These are phyloP conservation scores for Leccinum laetum DNA, from an alignment of 1,284 basidiomycete species.

Conservation along the genomic window DNA sequence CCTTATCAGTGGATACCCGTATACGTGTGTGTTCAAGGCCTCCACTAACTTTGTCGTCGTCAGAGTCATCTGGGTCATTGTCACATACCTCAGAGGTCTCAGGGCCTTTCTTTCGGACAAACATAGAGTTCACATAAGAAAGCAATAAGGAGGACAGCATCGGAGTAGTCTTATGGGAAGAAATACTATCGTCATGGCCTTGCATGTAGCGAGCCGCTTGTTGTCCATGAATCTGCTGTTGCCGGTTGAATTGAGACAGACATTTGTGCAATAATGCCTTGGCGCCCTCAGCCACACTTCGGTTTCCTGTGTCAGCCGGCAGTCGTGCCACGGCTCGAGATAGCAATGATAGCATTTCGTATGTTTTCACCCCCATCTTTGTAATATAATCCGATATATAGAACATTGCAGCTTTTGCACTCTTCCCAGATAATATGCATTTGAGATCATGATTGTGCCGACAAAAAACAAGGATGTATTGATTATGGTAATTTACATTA, in stretches of 20 bases:
- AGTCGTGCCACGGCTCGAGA: slow-evolving; percentile 2
- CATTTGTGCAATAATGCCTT: slow-evolving; percentile 10
- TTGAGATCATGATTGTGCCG: slow-evolving; percentile 20
- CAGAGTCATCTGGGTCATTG: too few relatives aligned
- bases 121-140: too few relatives aligned
- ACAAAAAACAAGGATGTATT: slow-evolving; percentile 15
- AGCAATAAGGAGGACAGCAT: neutral
- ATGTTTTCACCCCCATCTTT: slow-evolving; percentile 13
- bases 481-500: slow-evolving; percentile 10
- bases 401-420: slow-evolving; percentile 18
- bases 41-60: too few relatives aligned
- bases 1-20: neutral
- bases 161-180: slow-evolving; percentile 5
- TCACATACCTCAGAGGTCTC: too few relatives aligned
- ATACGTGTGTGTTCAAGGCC: neutral
- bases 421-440: slow-evolving; percentile 13
- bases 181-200: slow-evolving; percentile 8
- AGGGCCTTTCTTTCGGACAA: too few relatives aligned
- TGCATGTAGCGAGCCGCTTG: slow-evolving; percentile 11
- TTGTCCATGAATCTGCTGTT: slow-evolving; percentile 17
- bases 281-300: too few relatives aligned
- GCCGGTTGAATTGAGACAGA: slow-evolving; percentile 7
- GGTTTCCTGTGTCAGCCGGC: too few relatives aligned
- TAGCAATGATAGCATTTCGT: slow-evolving; percentile 3
- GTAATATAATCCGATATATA: slow-evolving; percentile 17